Conservation (phyloP, 495 filamentous ascomycete species). For the Podospora conica region DNA sequence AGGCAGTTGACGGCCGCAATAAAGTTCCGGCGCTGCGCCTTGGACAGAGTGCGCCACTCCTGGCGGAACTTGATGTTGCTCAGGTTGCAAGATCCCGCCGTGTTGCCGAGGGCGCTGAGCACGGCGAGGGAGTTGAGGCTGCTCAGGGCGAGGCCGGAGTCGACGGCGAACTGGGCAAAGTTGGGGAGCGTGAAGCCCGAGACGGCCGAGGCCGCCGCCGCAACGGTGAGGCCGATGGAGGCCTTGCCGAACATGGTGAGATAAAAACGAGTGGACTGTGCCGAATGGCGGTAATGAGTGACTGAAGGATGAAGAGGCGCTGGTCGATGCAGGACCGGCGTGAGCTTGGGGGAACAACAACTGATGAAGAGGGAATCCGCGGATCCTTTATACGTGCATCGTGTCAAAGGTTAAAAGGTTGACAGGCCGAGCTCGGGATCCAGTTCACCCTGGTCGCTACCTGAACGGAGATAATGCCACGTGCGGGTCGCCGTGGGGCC, state of each 20-base stretch:
- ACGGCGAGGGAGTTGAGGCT: conserved; percentile 20
- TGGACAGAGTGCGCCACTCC: conserved; percentile 40
- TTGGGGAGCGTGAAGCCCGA: conserved; percentile 6
- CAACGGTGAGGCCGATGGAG: conserved; percentile 2
- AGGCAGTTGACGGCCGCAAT: conserved; percentile 64
- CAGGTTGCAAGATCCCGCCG: conserved; percentile 13
- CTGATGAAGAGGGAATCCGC: neutral
- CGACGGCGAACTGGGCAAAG: conserved; percentile 19
- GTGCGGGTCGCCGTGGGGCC: neutral
- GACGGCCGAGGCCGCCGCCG: conserved; percentile 3
- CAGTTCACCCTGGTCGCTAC: neutral
- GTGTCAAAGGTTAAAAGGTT: neutral
- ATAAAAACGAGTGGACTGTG: neutral
- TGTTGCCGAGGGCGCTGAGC: conserved; percentile 12
- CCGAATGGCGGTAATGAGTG: neutral
- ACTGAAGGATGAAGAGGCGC: neutral
- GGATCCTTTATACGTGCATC: neutral
- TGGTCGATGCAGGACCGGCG: neutral
- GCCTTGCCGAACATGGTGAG: conserved; percentile 6
- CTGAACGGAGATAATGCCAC: neutral
- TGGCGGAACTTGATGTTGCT: conserved; percentile 24
- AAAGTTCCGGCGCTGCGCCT: conserved; percentile 48
- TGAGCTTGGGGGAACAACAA: neutral
- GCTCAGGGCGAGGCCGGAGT: conserved; percentile 21
- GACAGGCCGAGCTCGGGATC: neutral